A percentile compares a stretch with the other conserved stretches of the same genome.
phyloP scores from a whole-genome alignment of 2,329 filamentous ascomycete species.

The Claviceps africana region DNA sequence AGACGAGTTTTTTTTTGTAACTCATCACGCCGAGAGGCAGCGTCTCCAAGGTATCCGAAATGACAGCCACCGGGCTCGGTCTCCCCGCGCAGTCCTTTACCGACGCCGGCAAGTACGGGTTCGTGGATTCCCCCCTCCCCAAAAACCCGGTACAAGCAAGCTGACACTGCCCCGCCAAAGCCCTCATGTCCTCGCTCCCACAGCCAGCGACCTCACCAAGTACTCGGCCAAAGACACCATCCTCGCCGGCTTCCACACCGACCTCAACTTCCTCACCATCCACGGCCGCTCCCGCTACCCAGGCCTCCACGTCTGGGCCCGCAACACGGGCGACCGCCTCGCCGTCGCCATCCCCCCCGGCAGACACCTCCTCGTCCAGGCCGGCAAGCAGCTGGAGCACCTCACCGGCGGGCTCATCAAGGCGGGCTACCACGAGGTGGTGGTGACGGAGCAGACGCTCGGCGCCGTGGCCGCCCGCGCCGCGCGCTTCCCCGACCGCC shows the following conservation, averaged over 20 bases:
- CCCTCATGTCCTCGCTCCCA: constrained; percentile 48
- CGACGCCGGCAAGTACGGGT: constrained; percentile 42
- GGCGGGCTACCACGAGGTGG: constrained; percentile 48
- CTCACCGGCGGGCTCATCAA: constrained; percentile 46
- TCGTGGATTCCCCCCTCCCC: too few relatives aligned
- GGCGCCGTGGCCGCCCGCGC: constrained; percentile 30
- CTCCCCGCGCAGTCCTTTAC: constrained; percentile 38
- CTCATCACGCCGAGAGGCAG: constrained; percentile 16
- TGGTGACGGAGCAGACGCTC: constrained; percentile 39
- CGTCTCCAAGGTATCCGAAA: constrained; percentile 42
- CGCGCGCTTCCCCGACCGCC: constrained; percentile 29
- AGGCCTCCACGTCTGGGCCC: constrained; percentile 48
- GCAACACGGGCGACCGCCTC: constrained; percentile 46
- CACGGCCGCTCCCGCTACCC: constrained; percentile 49
- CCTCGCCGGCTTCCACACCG: constrained; percentile 49
- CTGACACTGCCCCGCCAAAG: too few relatives aligned
- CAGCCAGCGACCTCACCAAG: constrained; percentile 41
- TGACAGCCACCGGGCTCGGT: constrained; percentile 43
- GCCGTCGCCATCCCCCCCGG: constrained; percentile 44
- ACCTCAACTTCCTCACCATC: constrained; percentile 52
- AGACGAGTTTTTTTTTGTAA: too few relatives aligned
- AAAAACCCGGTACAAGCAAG: not conserved
- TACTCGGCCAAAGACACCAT: constrained; percentile 43
- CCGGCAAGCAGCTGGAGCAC: constrained; percentile 50
- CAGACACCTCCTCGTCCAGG: constrained; percentile 46